Conservation (phyloP, 768 basidiomycete species). For the Lactarius sanguifluus region DNA sequence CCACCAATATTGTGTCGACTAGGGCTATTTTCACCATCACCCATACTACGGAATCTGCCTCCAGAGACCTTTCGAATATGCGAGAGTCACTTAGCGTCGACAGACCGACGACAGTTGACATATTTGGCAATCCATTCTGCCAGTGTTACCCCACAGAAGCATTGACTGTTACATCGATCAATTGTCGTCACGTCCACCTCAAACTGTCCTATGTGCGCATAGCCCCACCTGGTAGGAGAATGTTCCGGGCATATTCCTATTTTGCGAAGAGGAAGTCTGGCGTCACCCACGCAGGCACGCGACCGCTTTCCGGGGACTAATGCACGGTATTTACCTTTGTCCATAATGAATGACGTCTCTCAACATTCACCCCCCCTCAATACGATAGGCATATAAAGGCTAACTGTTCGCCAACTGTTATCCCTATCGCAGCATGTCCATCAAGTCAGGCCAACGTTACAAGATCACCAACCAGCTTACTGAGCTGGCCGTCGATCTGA, state of each 20-base stretch:
- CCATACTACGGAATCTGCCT: neutral
- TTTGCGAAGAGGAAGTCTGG: neutral
- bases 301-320: too few relatives aligned
- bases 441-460: neutral
- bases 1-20: neutral
- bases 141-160: neutral
- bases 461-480: neutral
- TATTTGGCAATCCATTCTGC: neutral
- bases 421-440: neutral
- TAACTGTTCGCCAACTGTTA: neutral
- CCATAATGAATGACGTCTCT: too few relatives aligned
- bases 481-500: neutral
- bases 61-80: neutral
- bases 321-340: neutral
- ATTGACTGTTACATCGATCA: neutral
- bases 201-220: neutral
- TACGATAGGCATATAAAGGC: neutral
- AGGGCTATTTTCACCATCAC: neutral
- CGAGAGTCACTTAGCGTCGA: neutral
- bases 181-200: neutral
- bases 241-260: neutral
- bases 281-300: neutral
- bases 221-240: neutral
- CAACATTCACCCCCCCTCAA: too few relatives aligned
- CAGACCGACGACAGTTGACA: neutral